Evolutionary conservation across 2,329 filamentous ascomycete genomes (phyloP).

Genomic region (Ciborinia camelliae): DNA sequence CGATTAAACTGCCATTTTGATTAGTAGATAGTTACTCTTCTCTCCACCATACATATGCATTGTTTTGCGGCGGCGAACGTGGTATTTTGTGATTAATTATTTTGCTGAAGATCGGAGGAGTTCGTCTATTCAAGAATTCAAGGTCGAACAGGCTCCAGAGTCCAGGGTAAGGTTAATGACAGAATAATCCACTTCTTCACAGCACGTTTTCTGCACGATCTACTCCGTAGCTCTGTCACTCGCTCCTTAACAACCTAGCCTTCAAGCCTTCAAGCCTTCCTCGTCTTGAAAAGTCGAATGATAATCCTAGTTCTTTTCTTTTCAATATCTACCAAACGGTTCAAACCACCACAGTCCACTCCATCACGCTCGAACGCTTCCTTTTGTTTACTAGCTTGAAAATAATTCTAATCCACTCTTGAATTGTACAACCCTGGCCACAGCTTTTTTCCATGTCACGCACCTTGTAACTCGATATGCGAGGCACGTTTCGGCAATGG

Average conservation of each 20-base stretch:
- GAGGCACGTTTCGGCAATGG: constrained; percentile 22
- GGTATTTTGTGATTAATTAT: constrained; percentile 7
- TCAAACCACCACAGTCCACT: too few relatives aligned
- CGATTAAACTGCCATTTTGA: background rate
- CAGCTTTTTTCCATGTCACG: constrained; percentile 3
- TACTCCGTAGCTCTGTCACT: too few relatives aligned
- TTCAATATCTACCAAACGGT: constrained; percentile 8
- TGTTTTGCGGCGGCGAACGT: constrained; percentile 13
- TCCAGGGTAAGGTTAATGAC: background rate
- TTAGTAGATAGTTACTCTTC: too few relatives aligned
- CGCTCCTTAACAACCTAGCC: background rate
- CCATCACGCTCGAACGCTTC: constrained; percentile 8
- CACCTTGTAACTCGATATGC: constrained; percentile 11
- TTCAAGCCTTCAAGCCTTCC: too few relatives aligned
- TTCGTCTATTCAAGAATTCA: constrained; percentile 5
- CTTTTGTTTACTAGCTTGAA: background rate
- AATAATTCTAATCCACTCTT: constrained; percentile 2
- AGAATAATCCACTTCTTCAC: constrained; percentile 4
- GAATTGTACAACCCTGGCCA: constrained; percentile 7
- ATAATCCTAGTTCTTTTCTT: constrained; percentile 1
- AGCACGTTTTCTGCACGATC: constrained; percentile 13
- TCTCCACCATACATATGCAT: background rate
- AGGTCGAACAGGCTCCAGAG: background rate
- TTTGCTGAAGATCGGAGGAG: constrained; percentile 12
- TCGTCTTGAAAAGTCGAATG: too few relatives aligned